Evolutionary conservation across 179 eudicot genomes (phyloP).

Genomic region (Carnegiea gigantea): DNA sequence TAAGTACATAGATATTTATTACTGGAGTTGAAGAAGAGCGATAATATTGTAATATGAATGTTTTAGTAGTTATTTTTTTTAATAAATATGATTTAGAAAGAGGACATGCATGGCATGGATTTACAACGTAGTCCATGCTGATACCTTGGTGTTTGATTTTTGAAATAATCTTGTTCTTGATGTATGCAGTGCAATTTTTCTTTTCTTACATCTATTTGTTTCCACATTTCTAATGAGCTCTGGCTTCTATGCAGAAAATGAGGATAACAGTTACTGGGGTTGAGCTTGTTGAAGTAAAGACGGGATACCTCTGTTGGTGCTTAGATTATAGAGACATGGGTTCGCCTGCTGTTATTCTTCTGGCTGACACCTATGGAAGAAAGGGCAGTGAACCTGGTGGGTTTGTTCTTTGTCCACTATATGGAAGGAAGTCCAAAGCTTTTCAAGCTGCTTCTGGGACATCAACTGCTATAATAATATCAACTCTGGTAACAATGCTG

Average conservation of each 20-base stretch:
- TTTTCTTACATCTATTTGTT: neutral
- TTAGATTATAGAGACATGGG: constrained; percentile 97
- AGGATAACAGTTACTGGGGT: constrained; percentile 83
- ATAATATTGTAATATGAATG: neutral
- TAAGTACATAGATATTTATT: no score
- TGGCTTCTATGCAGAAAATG: constrained; percentile 61
- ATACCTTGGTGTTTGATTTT: neutral
- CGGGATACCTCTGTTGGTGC: constrained; percentile 96
- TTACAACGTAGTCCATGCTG: neutral
- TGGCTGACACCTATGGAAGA: constrained; percentile 78
- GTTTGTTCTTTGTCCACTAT: constrained; percentile 86
- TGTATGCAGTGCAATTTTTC: neutral
- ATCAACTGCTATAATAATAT: constrained; percentile 66
- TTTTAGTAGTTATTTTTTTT: neutral
- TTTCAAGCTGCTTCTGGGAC: constrained; percentile 91
- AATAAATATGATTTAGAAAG: no score
- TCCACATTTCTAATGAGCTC: neutral
- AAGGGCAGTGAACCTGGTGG: constrained; percentile 74
- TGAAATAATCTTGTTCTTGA: neutral
- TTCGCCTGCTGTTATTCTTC: constrained; percentile 80
- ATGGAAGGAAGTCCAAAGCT: constrained; percentile 99
- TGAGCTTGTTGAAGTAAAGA: constrained; percentile 76
- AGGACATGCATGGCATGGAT: neutral
- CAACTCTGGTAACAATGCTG: constrained; percentile 59
- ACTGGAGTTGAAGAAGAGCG: neutral